Evolutionary conservation across 2,329 filamentous ascomycete species (phyloP), one percentile per base, ranked within the genome.

Genomic region (Eurotiales sp.): DNA sequence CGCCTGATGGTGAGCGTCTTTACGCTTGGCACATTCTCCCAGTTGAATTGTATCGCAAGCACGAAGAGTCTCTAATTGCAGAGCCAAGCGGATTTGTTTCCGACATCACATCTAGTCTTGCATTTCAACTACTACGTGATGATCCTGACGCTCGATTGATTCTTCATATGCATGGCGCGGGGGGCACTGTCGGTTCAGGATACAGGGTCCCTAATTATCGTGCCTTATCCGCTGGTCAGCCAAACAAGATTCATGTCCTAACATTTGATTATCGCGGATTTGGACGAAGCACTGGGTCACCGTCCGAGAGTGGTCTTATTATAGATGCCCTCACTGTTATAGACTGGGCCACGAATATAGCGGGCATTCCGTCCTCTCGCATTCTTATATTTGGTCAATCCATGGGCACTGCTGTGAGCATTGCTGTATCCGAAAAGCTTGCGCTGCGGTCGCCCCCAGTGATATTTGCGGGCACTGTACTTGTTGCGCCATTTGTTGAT

Each of bases 21-120:
- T 95, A 92, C 64, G 87, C 87, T 15, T 97, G 92, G 91, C 92
- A 96, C 63, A 79, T 97, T 49, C 73, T 96, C 42, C 92, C 92
- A 0, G 71, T 95, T 5, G 83, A 85, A 43, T 73, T 89, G 0
- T 95, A 95, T 66, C 75, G 83, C 4, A 77, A 86, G 58, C 80
- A 95, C 59, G 86, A 93, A 61, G 70, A 76, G 19, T 72, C 73
- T 14, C 72, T 95, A 8, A 72, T 79, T 36, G 66, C 70, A 4
- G 77, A 83, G 58, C 66, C 72, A 3, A 66, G 83, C 80, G 67
- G 77, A 73, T 69, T 58, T 61, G 52, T 61, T 8, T 63, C 69
- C 15, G 73, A 76, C 55, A 72, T 80, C 48, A 74, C 71, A 19
- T 57, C 71, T 14, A 78, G 76, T 1, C 52, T 72, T 5, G 74